Base-by-base conservation (phyloP, 495 filamentous ascomycete species). In the Lasiosphaeria miniovina region DNA sequence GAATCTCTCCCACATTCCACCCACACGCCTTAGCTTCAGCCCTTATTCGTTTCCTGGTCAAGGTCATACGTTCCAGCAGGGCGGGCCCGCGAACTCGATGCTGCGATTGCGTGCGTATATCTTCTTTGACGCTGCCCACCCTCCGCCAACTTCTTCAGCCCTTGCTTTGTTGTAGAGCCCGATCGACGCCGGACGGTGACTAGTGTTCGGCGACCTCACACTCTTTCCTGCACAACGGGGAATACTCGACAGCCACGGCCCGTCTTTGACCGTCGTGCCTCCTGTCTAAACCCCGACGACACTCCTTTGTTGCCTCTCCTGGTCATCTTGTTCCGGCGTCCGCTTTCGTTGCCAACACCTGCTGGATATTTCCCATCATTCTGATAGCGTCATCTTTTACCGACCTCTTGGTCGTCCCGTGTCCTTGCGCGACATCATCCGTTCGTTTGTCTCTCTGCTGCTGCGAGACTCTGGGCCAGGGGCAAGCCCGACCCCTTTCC, bases 301-400 rank as follows among this genome's bases (percentile, higher is more conserved):
- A 61, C 61, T 72, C 68, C 63, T 72, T 69, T 69, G 60, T 71
- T 66, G 66, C 53, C 57, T 55, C 66, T 45, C 45, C 31, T 8
- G 6, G 12, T 36, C 55, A 43, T 54, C 38, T 52, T 61, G 48
- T 3, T 50, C 48, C 41, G 52, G 17, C 17, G 12, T 54, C 36
- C 34, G 36, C 51, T 9, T 46, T 31, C 48, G 57, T 46, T 15
- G 17, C 34, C 32, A 40, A 35, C 36, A 45, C 48, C 36, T 14
- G 12, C 43, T 8, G 38, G 8, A 41, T 14, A 14, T 41, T 41
- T 41, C 38, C 38, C 14, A 41, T 14, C 38, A 41, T 8, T 41
- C 38, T 14, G 8, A 41, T n/a, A 14, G 5, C 43, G 11, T 46
- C 43, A 14, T n/a, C 43, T 46, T n/a, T 5, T 46, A 9, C 43